Percentiles rank a stretch among this genome's conserved stretches.
Conservation (phyloP, 2,329 filamentous ascomycete species). For the Claviceps paspali region DNA sequence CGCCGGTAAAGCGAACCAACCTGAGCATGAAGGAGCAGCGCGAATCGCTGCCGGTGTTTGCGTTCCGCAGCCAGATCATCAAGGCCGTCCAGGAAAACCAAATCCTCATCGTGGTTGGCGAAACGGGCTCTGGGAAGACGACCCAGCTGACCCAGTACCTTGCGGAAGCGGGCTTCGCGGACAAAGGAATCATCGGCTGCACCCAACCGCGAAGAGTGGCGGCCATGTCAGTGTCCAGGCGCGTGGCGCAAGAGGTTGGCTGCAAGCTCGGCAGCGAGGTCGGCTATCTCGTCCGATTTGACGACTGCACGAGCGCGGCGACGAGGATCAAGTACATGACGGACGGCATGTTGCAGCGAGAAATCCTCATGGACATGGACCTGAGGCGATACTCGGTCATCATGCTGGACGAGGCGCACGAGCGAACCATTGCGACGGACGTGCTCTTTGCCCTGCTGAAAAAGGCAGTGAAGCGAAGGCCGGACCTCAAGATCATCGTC, state of each 20-base stretch:
- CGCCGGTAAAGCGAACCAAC: slow-evolving; percentile 71
- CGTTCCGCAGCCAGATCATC: slow-evolving; percentile 75
- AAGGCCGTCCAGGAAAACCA: slow-evolving; percentile 80
- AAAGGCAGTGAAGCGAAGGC: slow-evolving; percentile 72
- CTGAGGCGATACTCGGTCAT: slow-evolving; percentile 85
- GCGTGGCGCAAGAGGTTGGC: slow-evolving; percentile 90
- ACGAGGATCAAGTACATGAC: slow-evolving; percentile 99
- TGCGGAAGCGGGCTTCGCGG: slow-evolving; percentile 79
- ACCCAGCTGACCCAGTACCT: slow-evolving; percentile 93
- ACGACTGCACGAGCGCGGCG: slow-evolving; percentile 74
- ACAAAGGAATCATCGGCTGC: slow-evolving; percentile 81
- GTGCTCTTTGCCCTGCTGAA: slow-evolving; percentile 89
- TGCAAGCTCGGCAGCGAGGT: slow-evolving; percentile 84
- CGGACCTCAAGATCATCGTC: slow-evolving; percentile 87
- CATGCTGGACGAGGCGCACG: slow-evolving; percentile 97
- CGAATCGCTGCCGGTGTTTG: slow-evolving; percentile 76
- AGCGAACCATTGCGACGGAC: slow-evolving; percentile 90
- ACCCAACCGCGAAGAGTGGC: slow-evolving; percentile 95
- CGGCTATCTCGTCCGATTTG: slow-evolving; percentile 94
- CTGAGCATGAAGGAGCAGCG: slow-evolving; percentile 93
- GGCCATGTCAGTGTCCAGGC: slow-evolving; percentile 93
- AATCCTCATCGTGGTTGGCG: slow-evolving; percentile 87
- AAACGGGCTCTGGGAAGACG: slow-evolving; percentile 94
- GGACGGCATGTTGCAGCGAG: slow-evolving; percentile 92
- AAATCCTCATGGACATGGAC: slow-evolving; percentile 84